Percentiles rank a stretch among this genome's conserved stretches.
Evolutionary conservation across 2,329 filamentous ascomycete species (phyloP).

Genomic region (Cytospora piceicola): DNA sequence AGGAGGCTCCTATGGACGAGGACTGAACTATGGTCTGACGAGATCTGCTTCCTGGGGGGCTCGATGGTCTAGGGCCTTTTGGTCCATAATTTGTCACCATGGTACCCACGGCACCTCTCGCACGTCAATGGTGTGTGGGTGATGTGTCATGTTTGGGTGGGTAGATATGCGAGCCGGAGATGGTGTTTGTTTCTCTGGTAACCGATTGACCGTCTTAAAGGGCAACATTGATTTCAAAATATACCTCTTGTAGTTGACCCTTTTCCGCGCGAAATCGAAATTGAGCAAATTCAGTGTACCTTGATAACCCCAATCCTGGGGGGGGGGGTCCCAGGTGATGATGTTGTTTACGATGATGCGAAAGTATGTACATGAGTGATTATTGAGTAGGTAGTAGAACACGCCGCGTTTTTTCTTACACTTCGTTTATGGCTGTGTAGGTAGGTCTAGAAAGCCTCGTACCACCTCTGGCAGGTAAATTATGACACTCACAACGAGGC

Average conservation of each 20-base stretch:
- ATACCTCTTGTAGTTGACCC: slow-evolving; percentile 30
- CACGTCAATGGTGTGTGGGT: slow-evolving; percentile 18
- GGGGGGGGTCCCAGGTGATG: background rate
- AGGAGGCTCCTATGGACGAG: slow-evolving; percentile 79
- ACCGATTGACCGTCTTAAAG: slow-evolving; percentile 23
- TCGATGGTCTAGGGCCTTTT: slow-evolving; percentile 23
- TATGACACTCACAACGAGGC: too few species aligned
- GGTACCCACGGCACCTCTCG: slow-evolving; percentile 24
- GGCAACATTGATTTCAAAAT: slow-evolving; percentile 30
- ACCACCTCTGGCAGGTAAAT: background rate
- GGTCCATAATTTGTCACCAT: slow-evolving; percentile 28
- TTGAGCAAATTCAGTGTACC: background rate
- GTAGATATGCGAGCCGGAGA: slow-evolving; percentile 26
- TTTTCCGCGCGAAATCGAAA: slow-evolving; percentile 2
- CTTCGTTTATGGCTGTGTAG: background rate
- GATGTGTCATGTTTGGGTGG: slow-evolving; percentile 24
- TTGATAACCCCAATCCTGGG: background rate
- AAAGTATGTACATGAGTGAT: background rate
- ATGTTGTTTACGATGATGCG: background rate
- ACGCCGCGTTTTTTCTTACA: background rate
- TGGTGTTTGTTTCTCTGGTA: slow-evolving; percentile 22
- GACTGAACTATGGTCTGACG: slow-evolving; percentile 43
- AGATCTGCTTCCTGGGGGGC: slow-evolving; percentile 20
- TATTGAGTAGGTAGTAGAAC: background rate
- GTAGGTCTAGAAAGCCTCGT: background rate